These are phyloP conservation scores for Whalleya microplaca DNA, from an alignment of 2,329 filamentous ascomycete genomes.

Conservation along the genomic window DNA sequence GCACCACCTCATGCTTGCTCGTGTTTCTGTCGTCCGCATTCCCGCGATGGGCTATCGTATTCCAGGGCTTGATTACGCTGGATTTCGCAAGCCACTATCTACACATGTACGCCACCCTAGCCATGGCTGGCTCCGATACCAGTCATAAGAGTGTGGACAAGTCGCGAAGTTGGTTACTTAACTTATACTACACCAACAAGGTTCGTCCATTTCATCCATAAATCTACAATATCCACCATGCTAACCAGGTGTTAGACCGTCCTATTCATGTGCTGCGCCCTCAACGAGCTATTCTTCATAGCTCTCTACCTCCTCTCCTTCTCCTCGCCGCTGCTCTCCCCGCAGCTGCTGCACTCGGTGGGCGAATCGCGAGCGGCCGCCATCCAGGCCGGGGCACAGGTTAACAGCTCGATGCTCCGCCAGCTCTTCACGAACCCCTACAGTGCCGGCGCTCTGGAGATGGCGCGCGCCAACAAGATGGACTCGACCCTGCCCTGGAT, in stretches of 20 bases:
- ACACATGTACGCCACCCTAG: constrained; percentile 96
- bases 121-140: constrained; percentile 78
- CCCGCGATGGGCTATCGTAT: constrained; percentile 89
- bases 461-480: constrained; percentile 93
- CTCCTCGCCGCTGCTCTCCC: constrained; percentile 85
- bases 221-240: background rate
- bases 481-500: constrained; percentile 71
- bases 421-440: constrained; percentile 87
- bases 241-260: constrained; percentile 65
- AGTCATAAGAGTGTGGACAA: constrained; percentile 95
- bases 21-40: constrained; percentile 95
- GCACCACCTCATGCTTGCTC: constrained; percentile 91
- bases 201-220: constrained; percentile 52
- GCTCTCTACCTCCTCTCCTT: constrained; percentile 97
- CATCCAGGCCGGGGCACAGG: constrained; percentile 69
- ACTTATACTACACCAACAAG: constrained; percentile 97
- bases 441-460: constrained; percentile 88
- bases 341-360: constrained; percentile 72
- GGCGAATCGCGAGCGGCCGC: constrained; percentile 55
- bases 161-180: constrained; percentile 84
- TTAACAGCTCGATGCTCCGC: constrained; percentile 69
- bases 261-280: constrained; percentile 83
- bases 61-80: constrained; percentile 89
- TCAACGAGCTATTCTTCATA: constrained; percentile 98
- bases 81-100: constrained; percentile 97